Base-by-base conservation (phyloP, 2,329 filamentous ascomycete species). In the Didymellaceae sp. region DNA sequence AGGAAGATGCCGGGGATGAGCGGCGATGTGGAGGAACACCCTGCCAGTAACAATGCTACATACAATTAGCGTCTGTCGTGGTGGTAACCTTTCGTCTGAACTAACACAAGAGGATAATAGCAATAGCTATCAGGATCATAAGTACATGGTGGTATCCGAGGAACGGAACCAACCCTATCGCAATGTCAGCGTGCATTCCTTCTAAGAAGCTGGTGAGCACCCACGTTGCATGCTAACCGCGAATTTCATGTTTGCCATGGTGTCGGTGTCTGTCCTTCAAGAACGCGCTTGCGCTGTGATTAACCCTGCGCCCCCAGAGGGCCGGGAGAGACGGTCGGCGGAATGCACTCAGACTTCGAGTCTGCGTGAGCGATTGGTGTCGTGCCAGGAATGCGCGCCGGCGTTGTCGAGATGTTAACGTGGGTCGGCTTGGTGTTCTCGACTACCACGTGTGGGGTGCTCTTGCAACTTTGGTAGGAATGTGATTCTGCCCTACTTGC, bases 1-100 rank as follows among this genome's bases (percentile, higher is more conserved):
- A 99, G 86, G 82, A 97, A 99, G 75, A 99, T 97, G 70, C 87
- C 86, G 20, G 94, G 94, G 65, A 99, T 97, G 46, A 96, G 80
- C 2, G 93, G 94, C 42, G 93, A 97, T 31, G 93, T 96, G 8
- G 93, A 97, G 4, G 94, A 97, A 77, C 94, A 99, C 66, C 94
- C 94, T 68, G 94, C 93, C 62, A 99, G 81, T 66, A 99, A 79
- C 58, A 99, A 84, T 65, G 94, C 92, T 97, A 66, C 7, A 25
- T 2, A 30, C 9, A 16, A 56, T 72, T 57, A 71, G 67, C 24
- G 2, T 46, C 31, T 48, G 46, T 25, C 44, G 57, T 59, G 45
- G 61, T 57, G 17, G 52, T 11, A 7, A 26, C 5, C 26, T 32
- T 37, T 20, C 17, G 25, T 48, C 34, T 40, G 2, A 9, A 82